Conservation (phyloP, 1,284 basidiomycete species). For the Apiotrichum mycotoxinovorans region DNA sequence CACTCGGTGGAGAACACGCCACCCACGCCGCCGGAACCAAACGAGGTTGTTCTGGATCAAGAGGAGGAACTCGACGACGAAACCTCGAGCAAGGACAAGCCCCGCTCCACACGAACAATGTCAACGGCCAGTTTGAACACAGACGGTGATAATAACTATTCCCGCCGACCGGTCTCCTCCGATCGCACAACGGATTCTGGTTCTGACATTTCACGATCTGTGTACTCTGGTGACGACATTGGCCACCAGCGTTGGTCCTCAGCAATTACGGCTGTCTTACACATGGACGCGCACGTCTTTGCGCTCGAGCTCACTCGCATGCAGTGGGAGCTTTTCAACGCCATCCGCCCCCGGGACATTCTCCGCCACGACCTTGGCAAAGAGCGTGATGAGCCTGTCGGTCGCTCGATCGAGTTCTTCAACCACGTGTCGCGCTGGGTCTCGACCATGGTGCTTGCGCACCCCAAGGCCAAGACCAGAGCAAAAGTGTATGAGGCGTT, state of each 20-base stretch:
- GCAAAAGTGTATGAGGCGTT: constrained; percentile 48
- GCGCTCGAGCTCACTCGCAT: constrained; percentile 47
- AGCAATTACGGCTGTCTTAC: constrained; percentile 16
- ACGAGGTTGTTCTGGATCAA: constrained; percentile 4
- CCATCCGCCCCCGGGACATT: constrained; percentile 45
- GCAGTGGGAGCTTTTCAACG: constrained; percentile 45
- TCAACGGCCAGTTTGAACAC: constrained; percentile 20
- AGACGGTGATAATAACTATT: constrained; percentile 6
- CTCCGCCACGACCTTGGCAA: constrained; percentile 48
- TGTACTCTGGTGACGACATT: constrained; percentile 10
- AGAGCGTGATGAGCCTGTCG: constrained; percentile 42
- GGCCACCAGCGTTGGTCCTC: constrained; percentile 14
- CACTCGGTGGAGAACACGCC: neutral
- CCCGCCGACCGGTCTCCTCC: neutral
- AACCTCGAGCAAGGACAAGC: constrained; percentile 1
- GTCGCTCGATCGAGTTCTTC: constrained; percentile 45
- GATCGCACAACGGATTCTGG: constrained; percentile 9
- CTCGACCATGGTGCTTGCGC: constrained; percentile 46
- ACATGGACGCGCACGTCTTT: constrained; percentile 34
- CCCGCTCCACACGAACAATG: constrained; percentile 9
- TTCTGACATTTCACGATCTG: constrained; percentile 12
- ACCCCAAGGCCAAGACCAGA: constrained; percentile 45
- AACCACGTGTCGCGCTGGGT: constrained; percentile 49
- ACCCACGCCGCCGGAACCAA: neutral
- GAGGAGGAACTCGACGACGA: constrained; percentile 26